Conservation (phyloP, 2,329 filamentous ascomycete species). For the Fusarium kyushuense region DNA sequence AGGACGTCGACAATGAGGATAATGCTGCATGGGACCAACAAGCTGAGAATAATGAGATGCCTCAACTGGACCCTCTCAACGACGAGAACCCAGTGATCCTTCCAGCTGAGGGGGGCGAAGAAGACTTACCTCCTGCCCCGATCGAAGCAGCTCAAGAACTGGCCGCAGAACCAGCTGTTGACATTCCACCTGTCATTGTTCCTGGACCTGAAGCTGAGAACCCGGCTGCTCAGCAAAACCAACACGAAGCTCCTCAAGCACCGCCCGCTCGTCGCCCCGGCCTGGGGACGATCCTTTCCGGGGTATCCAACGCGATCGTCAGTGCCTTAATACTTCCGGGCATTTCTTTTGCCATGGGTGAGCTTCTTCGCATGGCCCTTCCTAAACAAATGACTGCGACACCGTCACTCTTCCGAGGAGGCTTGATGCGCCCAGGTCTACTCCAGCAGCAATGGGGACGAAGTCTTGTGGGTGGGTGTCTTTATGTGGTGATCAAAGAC, state of each 20-base stretch:
- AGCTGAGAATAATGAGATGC: conserved; percentile 34
- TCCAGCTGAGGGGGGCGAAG: conserved; percentile 7
- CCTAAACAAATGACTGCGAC: conserved; percentile 75
- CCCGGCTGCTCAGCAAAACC: conserved; percentile 25
- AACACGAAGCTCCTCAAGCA: conserved; percentile 53
- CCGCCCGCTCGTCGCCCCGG: conserved; percentile 52
- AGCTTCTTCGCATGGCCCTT: conserved; percentile 75
- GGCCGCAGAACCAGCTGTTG: background rate
- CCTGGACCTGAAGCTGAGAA: conserved; percentile 9
- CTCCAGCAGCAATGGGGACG: conserved; percentile 89
- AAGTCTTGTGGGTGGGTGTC: conserved; percentile 86
- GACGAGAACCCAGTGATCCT: conserved; percentile 6
- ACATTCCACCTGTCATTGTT: background rate
- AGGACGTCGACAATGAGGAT: conserved; percentile 56
- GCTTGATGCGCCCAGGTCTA: conserved; percentile 68
- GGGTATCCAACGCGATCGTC: conserved; percentile 63
- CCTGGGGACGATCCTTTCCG: conserved; percentile 55
- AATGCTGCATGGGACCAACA: conserved; percentile 52
- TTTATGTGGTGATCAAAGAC: conserved; percentile 88
- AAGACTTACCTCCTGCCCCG: background rate
- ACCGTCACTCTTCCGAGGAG: conserved; percentile 40
- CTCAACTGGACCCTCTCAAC: conserved; percentile 13
- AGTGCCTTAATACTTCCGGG: conserved; percentile 80
- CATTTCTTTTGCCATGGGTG: conserved; percentile 82
- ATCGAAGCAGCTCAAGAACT: conserved; percentile 3